Conservation (phyloP, 139 green algal species). For the Auxenochlorella protothecoides region DNA sequence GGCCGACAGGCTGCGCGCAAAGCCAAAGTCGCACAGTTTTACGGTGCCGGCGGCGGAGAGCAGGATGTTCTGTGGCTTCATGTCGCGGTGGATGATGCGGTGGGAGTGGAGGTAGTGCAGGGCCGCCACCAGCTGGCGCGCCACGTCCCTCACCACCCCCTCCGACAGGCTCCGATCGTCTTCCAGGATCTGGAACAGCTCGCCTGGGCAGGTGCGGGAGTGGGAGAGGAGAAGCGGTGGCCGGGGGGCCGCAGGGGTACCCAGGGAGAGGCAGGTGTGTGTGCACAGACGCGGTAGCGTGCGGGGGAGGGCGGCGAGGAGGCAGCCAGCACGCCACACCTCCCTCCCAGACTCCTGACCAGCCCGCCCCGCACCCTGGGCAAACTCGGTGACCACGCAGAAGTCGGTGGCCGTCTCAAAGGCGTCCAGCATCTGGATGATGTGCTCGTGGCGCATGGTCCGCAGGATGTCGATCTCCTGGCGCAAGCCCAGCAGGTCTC, state of each 20-base stretch:
- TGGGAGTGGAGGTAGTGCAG: slow-evolving; percentile 92
- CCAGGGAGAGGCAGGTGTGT: too few species aligned
- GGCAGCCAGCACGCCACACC: too few species aligned
- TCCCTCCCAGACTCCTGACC: too few species aligned
- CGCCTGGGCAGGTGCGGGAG: slow-evolving; percentile 35
- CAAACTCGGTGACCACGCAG: slow-evolving; percentile 95
- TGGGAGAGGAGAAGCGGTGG: too few species aligned
- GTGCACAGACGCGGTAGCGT: too few species aligned
- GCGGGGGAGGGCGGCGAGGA: too few species aligned
- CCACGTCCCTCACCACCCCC: slow-evolving; percentile 67
- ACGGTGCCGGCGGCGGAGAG: slow-evolving; percentile 52
- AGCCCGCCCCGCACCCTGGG: slow-evolving; percentile 42
- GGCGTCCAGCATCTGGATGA: slow-evolving; percentile 54
- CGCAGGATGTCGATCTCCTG: slow-evolving; percentile 84
- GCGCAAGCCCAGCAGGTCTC: slow-evolving; percentile 84
- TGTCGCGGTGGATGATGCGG: slow-evolving; percentile 87
- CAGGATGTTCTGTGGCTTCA: slow-evolving; percentile 91
- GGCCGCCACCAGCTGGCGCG: slow-evolving; percentile 80
- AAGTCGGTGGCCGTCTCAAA: slow-evolving; percentile 96
- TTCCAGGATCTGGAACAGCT: slow-evolving; percentile 97
- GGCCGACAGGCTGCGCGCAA: slow-evolving; percentile 76
- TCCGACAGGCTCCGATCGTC: slow-evolving; percentile 83
- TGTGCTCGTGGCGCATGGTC: slow-evolving; percentile 70
- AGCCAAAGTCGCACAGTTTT: slow-evolving; percentile 91
- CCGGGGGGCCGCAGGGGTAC: too few species aligned